Conservation (phyloP, 2,329 filamentous ascomycete species). For the Colletotrichum simmondsii region DNA sequence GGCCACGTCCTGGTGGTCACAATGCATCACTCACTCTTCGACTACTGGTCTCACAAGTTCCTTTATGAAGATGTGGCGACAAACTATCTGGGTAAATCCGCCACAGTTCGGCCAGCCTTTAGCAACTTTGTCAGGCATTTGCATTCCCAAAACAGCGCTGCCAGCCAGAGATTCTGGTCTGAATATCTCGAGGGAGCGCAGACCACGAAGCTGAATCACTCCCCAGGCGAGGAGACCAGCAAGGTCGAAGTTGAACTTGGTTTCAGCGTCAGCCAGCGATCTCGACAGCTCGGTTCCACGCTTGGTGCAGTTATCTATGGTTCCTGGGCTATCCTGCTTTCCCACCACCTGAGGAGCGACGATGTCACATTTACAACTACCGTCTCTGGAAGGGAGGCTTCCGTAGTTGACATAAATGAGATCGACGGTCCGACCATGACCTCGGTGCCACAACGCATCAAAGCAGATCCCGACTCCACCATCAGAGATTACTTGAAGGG, state of each 20-base stretch:
- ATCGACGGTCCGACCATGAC: conserved; percentile 58
- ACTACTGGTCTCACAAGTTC: conserved; percentile 45
- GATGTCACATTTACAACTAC: conserved; percentile 54
- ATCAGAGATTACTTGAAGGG: conserved; percentile 39
- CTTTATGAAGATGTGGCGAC: conserved; percentile 40
- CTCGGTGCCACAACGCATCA: conserved; percentile 37
- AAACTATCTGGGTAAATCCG: neutral
- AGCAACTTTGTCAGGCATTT: conserved; percentile 17
- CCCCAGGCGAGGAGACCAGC: neutral
- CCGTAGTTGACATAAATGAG: conserved; percentile 55
- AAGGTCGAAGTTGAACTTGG: neutral
- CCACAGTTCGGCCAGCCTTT: neutral
- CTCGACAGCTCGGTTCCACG: neutral
- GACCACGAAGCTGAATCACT: neutral
- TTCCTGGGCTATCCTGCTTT: conserved; percentile 36
- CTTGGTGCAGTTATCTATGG: conserved; percentile 26
- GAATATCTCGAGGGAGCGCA: neutral
- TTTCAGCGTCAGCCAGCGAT: conserved; percentile 5
- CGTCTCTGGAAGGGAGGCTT: conserved; percentile 54
- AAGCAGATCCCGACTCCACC: conserved; percentile 26
- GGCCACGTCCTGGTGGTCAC: conserved; percentile 38
- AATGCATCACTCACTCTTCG: conserved; percentile 46
- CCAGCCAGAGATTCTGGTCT: neutral
- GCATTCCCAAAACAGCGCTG: neutral
- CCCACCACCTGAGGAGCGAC: conserved; percentile 38